Evolutionary conservation across 352 stramenopile species (phyloP).

Genomic region (Sclerospora graminicola): DNA sequence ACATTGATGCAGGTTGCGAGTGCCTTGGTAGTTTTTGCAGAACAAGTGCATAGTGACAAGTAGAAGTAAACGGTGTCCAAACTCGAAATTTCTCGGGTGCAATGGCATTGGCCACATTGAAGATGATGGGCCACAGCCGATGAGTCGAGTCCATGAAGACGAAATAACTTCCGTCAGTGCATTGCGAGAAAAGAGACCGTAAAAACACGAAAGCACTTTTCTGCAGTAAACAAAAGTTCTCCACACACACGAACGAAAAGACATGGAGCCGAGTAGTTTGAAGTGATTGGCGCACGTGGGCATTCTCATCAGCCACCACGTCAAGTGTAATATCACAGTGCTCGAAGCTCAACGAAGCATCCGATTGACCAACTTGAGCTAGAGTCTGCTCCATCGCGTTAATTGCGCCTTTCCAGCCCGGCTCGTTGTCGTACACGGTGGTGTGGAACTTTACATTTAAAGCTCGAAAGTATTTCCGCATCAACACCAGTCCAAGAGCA

Average conservation of each 20-base stretch:
- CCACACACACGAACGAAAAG: conserved; percentile 66
- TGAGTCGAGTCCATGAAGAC: conserved; percentile 67
- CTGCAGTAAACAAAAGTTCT: conserved; percentile 49
- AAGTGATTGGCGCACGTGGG: conserved; percentile 16
- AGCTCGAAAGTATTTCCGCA: conserved; percentile 43
- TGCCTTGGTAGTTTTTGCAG: conserved; percentile 35
- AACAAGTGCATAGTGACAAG: conserved; percentile 56
- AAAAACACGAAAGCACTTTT: conserved; percentile 41
- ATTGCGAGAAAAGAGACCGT: conserved; percentile 32
- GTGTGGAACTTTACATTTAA: conserved; percentile 32
- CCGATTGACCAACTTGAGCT: conserved; percentile 7
- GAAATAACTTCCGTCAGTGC: conserved; percentile 32
- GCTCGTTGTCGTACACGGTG: conserved; percentile 65
- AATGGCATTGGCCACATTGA: conserved; percentile 24
- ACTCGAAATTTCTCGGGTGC: conserved; percentile 28
- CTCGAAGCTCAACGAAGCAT: conserved; percentile 31
- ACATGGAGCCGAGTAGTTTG: conserved; percentile 33
- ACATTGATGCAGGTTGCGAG: conserved; percentile 16
- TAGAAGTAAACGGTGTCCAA: conserved; percentile 42
- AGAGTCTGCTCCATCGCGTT: conserved; percentile 23
- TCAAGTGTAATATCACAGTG: conserved; percentile 53
- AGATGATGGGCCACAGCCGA: conserved; percentile 54
- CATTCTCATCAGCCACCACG: conserved; percentile 27
- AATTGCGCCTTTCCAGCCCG: conserved; percentile 40
- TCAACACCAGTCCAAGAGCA: conserved; percentile 36